Conservation (phyloP, 2,329 filamentous ascomycete species). For the Drechmeria coniospora region DNA sequence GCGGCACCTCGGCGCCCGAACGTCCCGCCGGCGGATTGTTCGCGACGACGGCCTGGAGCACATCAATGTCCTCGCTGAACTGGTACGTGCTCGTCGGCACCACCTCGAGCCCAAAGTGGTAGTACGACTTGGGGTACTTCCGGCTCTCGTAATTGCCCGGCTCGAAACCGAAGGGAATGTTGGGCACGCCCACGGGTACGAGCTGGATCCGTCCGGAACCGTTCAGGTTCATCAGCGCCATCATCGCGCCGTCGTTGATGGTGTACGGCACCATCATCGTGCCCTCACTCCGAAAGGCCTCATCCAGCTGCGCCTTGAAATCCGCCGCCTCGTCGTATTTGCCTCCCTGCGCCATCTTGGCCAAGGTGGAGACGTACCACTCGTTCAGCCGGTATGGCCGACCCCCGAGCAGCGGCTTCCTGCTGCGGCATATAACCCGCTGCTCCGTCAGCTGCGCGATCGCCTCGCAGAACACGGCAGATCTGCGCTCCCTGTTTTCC, state of each 20-base stretch:
- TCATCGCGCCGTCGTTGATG: conserved; percentile 47
- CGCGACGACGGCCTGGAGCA: conserved; percentile 19
- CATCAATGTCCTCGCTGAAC: conserved; percentile 33
- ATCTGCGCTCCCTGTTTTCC: conserved; percentile 22
- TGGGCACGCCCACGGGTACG: conserved; percentile 36
- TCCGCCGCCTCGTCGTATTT: conserved; percentile 42
- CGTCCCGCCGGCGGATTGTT: conserved; percentile 27
- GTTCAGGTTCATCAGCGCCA: conserved; percentile 52
- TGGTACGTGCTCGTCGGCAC: conserved; percentile 48
- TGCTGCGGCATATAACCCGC: conserved; percentile 43
- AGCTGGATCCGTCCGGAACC: conserved; percentile 41
- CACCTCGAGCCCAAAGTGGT: conserved; percentile 48
- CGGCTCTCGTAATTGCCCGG: conserved; percentile 58
- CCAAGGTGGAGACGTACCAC: conserved; percentile 38
- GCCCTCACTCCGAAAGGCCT: conserved; percentile 28
- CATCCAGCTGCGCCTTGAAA: conserved; percentile 47
- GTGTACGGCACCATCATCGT: conserved; percentile 35
- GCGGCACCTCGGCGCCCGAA: conserved; percentile 38
- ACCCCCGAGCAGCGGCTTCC: conserved; percentile 40
- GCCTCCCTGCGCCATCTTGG: conserved; percentile 35
- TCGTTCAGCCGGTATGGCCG: conserved; percentile 49
- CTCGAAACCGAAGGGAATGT: conserved; percentile 54
- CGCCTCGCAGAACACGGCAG: conserved; percentile 29
- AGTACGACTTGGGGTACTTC: conserved; percentile 48
- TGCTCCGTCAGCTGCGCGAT: conserved; percentile 32